Base-by-base conservation (phyloP, 305 asterid species). In the Salvia sclarea region DNA sequence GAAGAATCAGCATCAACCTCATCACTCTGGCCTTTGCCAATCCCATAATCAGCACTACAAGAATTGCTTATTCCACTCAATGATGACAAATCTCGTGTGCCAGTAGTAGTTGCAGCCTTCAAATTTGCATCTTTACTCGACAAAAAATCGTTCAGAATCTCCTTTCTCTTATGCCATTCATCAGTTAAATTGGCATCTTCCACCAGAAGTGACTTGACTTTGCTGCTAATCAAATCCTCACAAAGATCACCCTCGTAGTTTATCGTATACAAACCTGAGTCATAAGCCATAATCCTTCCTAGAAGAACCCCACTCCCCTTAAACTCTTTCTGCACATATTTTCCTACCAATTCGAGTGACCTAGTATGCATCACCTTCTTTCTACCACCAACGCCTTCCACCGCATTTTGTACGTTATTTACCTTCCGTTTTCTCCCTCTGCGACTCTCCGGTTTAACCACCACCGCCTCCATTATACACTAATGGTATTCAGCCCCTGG, bases 401-500 rank as follows among this genome's bases (percentile, higher is more conserved):
- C 65, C 77, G 74, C 84, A 66, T 78, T 77, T 62, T 76, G 73
- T 17, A 74, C 95, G 45, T 86, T 84, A 52, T 68, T 47, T 56
- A 66, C 82, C 87, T 89, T 85, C 82, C 96, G 81, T 75, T 95
- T 95, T 80, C 97, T 83, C 37, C 98, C 98, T 70, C 89, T 66
- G 17, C 86, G 80, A 78, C 71, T 83, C 82, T 70, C 68, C 35
- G 83, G 61, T 64, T 63, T 82, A 63, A 56, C 70, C 66, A 45
- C 84, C 48, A 25, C 75, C 64, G 61, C 54, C 64, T 82, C 95
- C 98, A 87, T 91, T 70, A 61, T 72, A 61, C 82, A 63, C 79
- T 79, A 82, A 47, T 65, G 50, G 31, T 63, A 72, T 44, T 63
- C 58, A 70, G 45, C 2, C 56, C 75, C 73, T 78, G 64, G 74